Conservation (phyloP, 306 rosid species). For the Gastrolobium villosum region DNA sequence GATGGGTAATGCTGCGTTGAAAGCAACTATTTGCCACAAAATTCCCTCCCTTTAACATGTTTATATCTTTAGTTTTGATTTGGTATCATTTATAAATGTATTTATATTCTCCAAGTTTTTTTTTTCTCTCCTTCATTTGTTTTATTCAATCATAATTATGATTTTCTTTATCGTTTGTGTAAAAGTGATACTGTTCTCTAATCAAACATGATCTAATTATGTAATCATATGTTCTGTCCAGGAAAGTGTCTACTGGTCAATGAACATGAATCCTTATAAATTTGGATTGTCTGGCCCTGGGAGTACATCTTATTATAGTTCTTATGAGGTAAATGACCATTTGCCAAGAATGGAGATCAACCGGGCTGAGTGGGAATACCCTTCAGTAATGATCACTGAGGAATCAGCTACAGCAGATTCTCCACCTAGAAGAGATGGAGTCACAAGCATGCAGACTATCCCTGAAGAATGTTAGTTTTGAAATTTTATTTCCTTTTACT, state of each 20-base stretch:
- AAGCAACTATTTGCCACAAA: slow-evolving; percentile 17
- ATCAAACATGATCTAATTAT: slow-evolving; percentile 26
- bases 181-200: background rate
- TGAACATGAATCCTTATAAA: slow-evolving; percentile 85
- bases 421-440: slow-evolving; percentile 69
- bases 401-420: slow-evolving; percentile 63
- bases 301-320: slow-evolving; percentile 70
- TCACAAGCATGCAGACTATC: slow-evolving; percentile 60
- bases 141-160: background rate
- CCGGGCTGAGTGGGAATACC: slow-evolving; percentile 78
- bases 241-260: slow-evolving; percentile 91
- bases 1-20: slow-evolving; percentile 19
- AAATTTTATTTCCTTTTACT: slow-evolving; percentile 33
- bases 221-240: slow-evolving; percentile 50
- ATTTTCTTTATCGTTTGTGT: slow-evolving; percentile 36
- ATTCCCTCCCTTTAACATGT: slow-evolving; percentile 14
- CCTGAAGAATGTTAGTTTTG: slow-evolving; percentile 85
- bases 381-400: slow-evolving; percentile 58
- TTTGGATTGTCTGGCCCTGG: slow-evolving; percentile 74
- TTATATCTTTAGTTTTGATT: background rate
- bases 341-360: slow-evolving; percentile 78
- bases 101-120: background rate
- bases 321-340: slow-evolving; percentile 74
- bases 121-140: background rate
- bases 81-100: background rate